Evolutionary conservation across 108 stramenopile species (phyloP).

Genomic region (Aurantiochytrium sp.): DNA sequence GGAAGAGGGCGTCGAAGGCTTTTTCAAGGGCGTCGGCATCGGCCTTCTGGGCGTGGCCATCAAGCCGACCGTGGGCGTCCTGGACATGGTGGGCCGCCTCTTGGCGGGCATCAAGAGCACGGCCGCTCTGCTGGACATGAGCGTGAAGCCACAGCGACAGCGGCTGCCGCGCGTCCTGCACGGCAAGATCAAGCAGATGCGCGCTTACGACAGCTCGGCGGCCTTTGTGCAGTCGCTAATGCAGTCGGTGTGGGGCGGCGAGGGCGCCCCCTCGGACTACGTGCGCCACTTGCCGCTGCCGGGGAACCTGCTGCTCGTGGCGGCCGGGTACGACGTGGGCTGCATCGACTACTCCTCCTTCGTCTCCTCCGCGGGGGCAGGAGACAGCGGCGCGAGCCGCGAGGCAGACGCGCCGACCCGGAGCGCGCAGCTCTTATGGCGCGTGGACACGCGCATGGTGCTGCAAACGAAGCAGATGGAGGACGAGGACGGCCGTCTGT

Average conservation of each 20-base stretch:
- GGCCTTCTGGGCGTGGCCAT: background rate
- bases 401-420: background rate
- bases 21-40: constrained; percentile 18
- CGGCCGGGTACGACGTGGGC: background rate
- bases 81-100: background rate
- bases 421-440: background rate
- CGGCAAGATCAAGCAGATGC: background rate
- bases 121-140: background rate
- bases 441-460: background rate
- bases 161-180: background rate
- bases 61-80: background rate
- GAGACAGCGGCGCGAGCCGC: too few relatives aligned
- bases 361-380: background rate
- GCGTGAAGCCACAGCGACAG: background rate
- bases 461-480: background rate
- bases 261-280: background rate
- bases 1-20: constrained; percentile 18
- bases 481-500: background rate
- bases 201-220: background rate
- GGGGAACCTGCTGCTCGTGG: background rate
- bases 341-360: background rate
- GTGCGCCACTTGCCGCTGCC: background rate
- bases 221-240: constrained; percentile 16
- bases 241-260: background rate
- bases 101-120: background rate